phyloP scores from a whole-genome alignment of 73 alveolate genomes.

The Halteria grandinella region DNA sequence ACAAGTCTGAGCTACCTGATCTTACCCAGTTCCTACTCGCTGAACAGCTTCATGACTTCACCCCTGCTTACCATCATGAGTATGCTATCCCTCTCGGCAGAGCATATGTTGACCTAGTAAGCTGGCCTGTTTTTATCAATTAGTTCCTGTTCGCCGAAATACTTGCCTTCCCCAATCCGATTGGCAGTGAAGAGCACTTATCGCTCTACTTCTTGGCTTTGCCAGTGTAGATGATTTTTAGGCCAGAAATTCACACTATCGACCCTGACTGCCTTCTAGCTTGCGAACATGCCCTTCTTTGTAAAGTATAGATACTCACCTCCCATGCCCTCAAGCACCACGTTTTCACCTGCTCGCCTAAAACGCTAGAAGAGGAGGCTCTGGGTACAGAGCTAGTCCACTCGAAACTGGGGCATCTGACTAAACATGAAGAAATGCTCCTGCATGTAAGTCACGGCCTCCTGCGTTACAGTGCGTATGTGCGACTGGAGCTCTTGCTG shows the following conservation, averaged over 20 bases:
- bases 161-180: slow-evolving; percentile 7
- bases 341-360: slow-evolving; percentile 37
- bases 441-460: slow-evolving; percentile 20
- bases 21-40: slow-evolving; percentile 17
- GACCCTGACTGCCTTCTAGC: slow-evolving; percentile 44
- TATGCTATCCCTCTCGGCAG: slow-evolving; percentile 20
- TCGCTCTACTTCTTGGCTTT: slow-evolving; percentile 19
- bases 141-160: slow-evolving; percentile 59
- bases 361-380: neutral
- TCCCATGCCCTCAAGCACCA: slow-evolving; percentile 44
- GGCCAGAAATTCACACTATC: slow-evolving; percentile 69
- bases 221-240: slow-evolving; percentile 36
- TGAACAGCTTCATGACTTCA: slow-evolving; percentile 9
- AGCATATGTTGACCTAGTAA: slow-evolving; percentile 14
- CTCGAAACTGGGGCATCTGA: slow-evolving; percentile 11
- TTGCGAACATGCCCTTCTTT: slow-evolving; percentile 33
- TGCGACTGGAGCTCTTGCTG: neutral
- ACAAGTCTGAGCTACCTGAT: slow-evolving; percentile 21
- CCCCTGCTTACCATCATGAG: slow-evolving; percentile 28
- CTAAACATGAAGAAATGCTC: slow-evolving; percentile 3
- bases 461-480: neutral
- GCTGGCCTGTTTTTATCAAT: slow-evolving; percentile 5
- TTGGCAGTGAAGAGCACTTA: slow-evolving; percentile 48
- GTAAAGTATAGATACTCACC: slow-evolving; percentile 30
- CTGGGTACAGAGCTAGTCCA: slow-evolving; percentile 39